These are phyloP conservation scores for Russula vinacea DNA, from an alignment of 768 basidiomycete genomes.

Conservation along the genomic window DNA sequence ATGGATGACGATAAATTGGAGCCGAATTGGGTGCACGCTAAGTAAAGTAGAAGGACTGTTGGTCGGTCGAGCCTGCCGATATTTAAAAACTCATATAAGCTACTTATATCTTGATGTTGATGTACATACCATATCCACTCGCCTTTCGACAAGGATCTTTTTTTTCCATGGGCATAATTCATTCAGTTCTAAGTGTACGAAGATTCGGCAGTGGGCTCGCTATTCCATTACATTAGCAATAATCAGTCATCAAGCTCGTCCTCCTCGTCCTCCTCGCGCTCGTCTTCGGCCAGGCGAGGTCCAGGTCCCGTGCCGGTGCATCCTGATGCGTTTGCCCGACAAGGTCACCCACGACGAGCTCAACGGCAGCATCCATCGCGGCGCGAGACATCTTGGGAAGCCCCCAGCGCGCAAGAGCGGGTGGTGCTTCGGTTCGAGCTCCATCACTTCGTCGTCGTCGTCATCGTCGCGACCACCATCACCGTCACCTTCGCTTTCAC, in stretches of 20 bases:
- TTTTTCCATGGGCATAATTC: background rate
- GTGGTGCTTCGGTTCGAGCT: slow-evolving; percentile 54
- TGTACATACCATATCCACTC: background rate
- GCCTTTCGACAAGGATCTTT: slow-evolving; percentile 4
- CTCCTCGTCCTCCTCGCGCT: slow-evolving; percentile 23
- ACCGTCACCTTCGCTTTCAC: slow-evolving; percentile 33
- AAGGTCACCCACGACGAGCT: slow-evolving; percentile 25
- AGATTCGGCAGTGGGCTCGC: background rate
- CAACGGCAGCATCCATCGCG: slow-evolving; percentile 27
- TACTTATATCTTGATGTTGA: background rate
- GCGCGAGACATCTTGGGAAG: slow-evolving; percentile 29
- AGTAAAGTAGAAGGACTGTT: background rate
- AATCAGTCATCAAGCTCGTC: slow-evolving; percentile 29
- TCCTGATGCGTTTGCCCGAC: background rate
- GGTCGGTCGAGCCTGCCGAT: background rate
- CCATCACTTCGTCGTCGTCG: slow-evolving; percentile 43
- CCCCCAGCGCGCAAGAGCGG: slow-evolving; percentile 27
- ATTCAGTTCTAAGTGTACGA: too few relatives aligned
- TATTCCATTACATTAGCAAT: background rate
- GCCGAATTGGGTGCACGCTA: slow-evolving; percentile 14
- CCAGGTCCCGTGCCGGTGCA: background rate
- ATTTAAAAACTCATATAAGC: background rate
- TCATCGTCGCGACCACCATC: slow-evolving; percentile 34
- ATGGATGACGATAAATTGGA: background rate
- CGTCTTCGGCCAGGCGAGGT: too few relatives aligned